These are phyloP conservation scores for Boletus semigastroideus DNA, from an alignment of 1,284 basidiomycete genomes.

Conservation along the genomic window DNA sequence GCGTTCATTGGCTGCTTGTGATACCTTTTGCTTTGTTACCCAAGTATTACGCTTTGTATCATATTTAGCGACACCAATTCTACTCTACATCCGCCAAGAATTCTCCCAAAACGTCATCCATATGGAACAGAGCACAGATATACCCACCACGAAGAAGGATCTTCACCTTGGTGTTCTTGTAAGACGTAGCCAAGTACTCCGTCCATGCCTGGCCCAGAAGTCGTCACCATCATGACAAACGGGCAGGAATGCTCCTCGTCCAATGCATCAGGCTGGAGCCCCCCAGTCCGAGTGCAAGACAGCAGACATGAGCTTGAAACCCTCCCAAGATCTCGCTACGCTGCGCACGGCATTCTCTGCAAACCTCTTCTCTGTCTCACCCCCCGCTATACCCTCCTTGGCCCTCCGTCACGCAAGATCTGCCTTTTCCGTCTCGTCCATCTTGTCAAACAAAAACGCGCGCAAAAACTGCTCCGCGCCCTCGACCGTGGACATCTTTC, in stretches of 20 bases:
- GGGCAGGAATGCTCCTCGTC: constrained; percentile 45
- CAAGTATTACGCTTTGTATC: constrained; percentile 10
- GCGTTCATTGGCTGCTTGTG: constrained; percentile 26
- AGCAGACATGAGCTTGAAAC: constrained; percentile 45
- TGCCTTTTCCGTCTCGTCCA: constrained; percentile 43
- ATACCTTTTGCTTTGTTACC: constrained; percentile 23
- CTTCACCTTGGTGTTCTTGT: constrained; percentile 40
- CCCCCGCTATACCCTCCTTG: constrained; percentile 39
- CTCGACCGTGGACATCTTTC: constrained; percentile 40
- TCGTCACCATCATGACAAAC: constrained; percentile 45
- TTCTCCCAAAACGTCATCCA: constrained; percentile 47
- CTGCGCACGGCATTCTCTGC: constrained; percentile 46
- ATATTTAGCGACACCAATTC: constrained; percentile 3
- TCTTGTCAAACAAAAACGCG: constrained; percentile 38
- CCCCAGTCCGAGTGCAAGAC: constrained; percentile 57
- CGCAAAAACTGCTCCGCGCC: constrained; percentile 43
- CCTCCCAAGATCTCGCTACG: constrained; percentile 51
- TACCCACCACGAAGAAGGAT: constrained; percentile 49
- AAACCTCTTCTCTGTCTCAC: constrained; percentile 42
- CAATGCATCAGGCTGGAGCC: constrained; percentile 42
- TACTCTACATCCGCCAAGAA: constrained; percentile 33
- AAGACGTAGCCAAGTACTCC: constrained; percentile 43
- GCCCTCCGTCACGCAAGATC: constrained; percentile 43
- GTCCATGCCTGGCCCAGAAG: constrained; percentile 39
- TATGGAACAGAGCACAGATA: constrained; percentile 40